Evolutionary conservation across 2,329 filamentous ascomycete species (phyloP), one percentile per base, ranked within the genome.

Genomic region (Gremmenia infestans): DNA sequence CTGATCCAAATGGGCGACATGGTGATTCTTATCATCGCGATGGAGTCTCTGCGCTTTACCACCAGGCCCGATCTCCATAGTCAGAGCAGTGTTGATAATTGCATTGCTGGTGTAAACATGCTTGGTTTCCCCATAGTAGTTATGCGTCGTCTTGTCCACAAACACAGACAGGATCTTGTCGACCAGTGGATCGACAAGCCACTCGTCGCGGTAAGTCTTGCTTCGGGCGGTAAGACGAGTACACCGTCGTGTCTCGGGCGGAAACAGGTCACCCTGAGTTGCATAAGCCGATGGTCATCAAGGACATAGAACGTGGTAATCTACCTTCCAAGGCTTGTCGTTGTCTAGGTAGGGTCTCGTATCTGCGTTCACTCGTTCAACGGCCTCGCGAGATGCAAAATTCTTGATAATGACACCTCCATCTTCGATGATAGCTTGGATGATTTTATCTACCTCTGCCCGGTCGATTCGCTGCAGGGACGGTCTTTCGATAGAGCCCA

Each of bases 61-160:
- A 42, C 46, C 56, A 50, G 63, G 58, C 48, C 60, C 59, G 17
- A 62, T 58, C 58, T 59, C 51, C 57, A 60, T 59, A 39, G 64
- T 64, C 57, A 67, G 52, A 0, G 60, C 63, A 9, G 62, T 66
- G 5, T 65, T 65, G 48, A 61, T 55, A 17, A 66, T 60, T 5
- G 66, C 63, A 17, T 63, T 55, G 50, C 62, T 67, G 8, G 65
- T 67, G 36, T 67, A 65, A 22, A 64, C 66, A 43, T 67, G 65
- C 39, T 64, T 65, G 9, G 60, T 66, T 42, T 62, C 60, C 7
- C 63, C 65, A 52, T 68, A 68, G 42, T 57, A 68, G 49, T 67
- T 67, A 23, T 60, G 54, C 0, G 66, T 68, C 5, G 65, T 67
- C 48, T 67, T 68, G 22, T 65, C 63, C 2, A 68, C 54, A 36